Conservation (phyloP, 202 grass and related monocot species). For the Brachypodium distachyon region DNA sequence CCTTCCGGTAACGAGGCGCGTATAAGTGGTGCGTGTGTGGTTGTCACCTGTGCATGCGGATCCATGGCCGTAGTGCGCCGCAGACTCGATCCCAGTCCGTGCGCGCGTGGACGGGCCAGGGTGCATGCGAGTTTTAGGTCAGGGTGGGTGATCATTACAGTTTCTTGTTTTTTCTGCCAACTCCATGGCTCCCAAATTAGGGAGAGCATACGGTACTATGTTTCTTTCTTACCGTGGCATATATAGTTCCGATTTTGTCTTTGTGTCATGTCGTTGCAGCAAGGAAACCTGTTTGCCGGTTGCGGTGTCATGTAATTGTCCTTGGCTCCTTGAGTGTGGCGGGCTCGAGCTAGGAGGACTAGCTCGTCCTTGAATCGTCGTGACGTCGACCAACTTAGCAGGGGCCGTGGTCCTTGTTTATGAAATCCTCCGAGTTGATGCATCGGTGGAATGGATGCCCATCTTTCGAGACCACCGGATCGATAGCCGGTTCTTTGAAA, state of each 20-base stretch:
- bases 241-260: not conserved
- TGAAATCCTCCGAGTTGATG: not conserved
- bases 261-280: not conserved
- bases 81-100: not conserved
- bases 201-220: not conserved
- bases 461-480: not conserved
- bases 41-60: not conserved
- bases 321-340: not conserved
- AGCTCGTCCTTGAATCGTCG: not conserved
- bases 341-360: not conserved
- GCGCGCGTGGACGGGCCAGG: not conserved
- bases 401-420: not conserved
- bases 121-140: not conserved
- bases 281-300: too few relatives aligned
- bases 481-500: not conserved
- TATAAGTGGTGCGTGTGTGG: constrained; percentile 25
- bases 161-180: not conserved
- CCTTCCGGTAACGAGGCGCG: too few relatives aligned
- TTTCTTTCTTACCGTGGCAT: not conserved
- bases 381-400: constrained; percentile 1
- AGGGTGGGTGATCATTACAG: not conserved
- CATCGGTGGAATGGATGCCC: not conserved
- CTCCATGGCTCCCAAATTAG: not conserved
- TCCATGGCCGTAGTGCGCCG: constrained; percentile 17
- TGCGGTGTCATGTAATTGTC: too few relatives aligned